Evolutionary conservation across 495 filamentous ascomycete genomes (phyloP).

Genomic region (Annulohypoxylon maeteangense): DNA sequence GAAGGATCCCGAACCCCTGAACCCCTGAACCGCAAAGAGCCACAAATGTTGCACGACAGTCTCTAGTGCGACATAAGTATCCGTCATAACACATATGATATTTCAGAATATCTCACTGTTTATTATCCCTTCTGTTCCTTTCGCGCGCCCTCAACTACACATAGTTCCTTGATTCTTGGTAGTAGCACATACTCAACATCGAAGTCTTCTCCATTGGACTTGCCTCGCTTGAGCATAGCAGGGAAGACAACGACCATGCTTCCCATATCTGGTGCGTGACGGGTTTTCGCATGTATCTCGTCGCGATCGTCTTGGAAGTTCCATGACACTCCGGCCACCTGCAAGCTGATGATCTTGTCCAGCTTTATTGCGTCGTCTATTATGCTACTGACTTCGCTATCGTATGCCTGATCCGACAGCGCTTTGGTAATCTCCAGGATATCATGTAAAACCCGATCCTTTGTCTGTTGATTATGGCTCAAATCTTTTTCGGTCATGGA

Average conservation of each 20-base stretch:
- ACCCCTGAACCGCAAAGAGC: not conserved
- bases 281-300: not conserved
- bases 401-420: not conserved
- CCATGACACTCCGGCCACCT: not conserved
- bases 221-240: slow-evolving; percentile 6
- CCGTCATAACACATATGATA: too few species aligned
- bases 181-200: not conserved
- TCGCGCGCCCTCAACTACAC: not conserved
- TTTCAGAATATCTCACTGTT: not conserved
- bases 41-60: not conserved
- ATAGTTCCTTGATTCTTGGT: not conserved
- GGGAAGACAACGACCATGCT: slow-evolving; percentile 1
- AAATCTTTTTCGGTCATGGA: not conserved
- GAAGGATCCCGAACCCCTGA: not conserved
- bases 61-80: too few species aligned
- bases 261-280: not conserved
- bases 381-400: not conserved
- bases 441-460: not conserved
- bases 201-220: slow-evolving; percentile 22
- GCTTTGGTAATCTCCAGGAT: not conserved
- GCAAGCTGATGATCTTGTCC: slow-evolving; percentile 2
- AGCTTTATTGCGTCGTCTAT: not conserved
- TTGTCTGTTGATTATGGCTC: not conserved
- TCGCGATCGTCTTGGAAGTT: not conserved
- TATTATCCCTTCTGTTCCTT: not conserved